Evolutionary conservation across 2,329 filamentous ascomycete species (phyloP).

Genomic region (Monilinia vaccinii-corymbosi): DNA sequence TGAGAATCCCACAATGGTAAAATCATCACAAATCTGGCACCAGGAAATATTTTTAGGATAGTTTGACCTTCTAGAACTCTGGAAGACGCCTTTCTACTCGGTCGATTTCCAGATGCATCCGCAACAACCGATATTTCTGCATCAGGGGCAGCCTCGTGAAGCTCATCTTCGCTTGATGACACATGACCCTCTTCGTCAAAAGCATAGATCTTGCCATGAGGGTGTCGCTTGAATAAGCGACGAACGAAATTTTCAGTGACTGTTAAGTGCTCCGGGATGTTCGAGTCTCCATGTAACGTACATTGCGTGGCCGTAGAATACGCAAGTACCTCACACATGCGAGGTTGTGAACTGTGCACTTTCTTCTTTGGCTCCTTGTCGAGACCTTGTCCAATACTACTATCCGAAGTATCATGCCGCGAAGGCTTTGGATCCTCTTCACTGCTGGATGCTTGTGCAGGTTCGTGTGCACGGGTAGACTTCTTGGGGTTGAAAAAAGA

Average conservation of each 20-base stretch:
- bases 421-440: background rate
- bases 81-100: background rate
- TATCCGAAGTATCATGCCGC: background rate
- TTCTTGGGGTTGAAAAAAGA: background rate
- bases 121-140: background rate
- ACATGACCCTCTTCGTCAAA: conserved; percentile 21
- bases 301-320: conserved; percentile 17
- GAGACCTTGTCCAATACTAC: background rate
- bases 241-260: conserved; percentile 6
- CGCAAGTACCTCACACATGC: conserved; percentile 20
- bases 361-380: background rate
- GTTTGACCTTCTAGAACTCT: conserved; percentile 1
- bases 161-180: conserved; percentile 4
- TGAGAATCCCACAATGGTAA: conserved; percentile 39
- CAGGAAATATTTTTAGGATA: conserved; percentile 27
- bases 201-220: conserved; percentile 23
- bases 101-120: background rate
- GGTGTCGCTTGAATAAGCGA: conserved; percentile 16
- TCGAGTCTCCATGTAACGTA: conserved; percentile 1
- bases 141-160: background rate
- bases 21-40: conserved; percentile 37
- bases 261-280: conserved; percentile 14
- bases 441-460: background rate
- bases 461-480: background rate
- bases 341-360: background rate